Evolutionary conservation across 148 eudicot species (phyloP).

Genomic region (Fagopyrum homotropicum): DNA sequence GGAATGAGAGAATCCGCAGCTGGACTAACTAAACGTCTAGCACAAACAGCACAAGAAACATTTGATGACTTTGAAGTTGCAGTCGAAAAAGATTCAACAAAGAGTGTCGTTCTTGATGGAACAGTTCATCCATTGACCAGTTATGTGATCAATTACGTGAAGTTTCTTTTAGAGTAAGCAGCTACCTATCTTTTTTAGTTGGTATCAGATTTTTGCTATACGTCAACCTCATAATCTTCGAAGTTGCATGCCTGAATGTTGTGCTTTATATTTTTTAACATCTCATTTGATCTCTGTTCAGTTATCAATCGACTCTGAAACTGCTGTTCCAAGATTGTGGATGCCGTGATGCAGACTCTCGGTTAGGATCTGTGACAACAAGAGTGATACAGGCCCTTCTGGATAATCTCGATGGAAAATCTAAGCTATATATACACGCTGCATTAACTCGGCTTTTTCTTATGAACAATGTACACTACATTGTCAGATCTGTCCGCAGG

Average conservation of each 20-base stretch:
- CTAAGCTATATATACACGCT: slow-evolving; percentile 84
- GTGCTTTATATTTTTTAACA: slow-evolving; percentile 1
- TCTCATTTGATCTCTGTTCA: slow-evolving; percentile 19
- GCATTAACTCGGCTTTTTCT: slow-evolving; percentile 80
- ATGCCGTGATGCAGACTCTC: slow-evolving; percentile 41
- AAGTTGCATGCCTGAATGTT: background rate
- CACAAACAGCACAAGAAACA: slow-evolving; percentile 87
- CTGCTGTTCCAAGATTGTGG: slow-evolving; percentile 68
- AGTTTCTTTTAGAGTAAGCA: slow-evolving; percentile 94
- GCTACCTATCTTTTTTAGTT: slow-evolving; percentile 14
- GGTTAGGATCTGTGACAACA: slow-evolving; percentile 56
- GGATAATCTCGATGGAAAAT: slow-evolving; percentile 79
- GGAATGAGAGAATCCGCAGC: slow-evolving; percentile 75
- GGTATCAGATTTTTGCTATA: background rate
- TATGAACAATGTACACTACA: slow-evolving; percentile 96
- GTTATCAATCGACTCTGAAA: slow-evolving; percentile 83
- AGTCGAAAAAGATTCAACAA: slow-evolving; percentile 90
- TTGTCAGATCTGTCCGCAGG: slow-evolving; percentile 94
- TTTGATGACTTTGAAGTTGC: slow-evolving; percentile 95
- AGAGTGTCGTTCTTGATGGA: slow-evolving; percentile 88
- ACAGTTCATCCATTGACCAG: slow-evolving; percentile 97
- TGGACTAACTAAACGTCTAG: slow-evolving; percentile 74
- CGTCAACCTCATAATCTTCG: background rate
- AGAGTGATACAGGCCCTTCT: slow-evolving; percentile 85
- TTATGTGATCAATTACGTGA: slow-evolving; percentile 92